A percentile compares a stretch with the other conserved stretches of the same genome.
phyloP scores from a whole-genome alignment of 148 eudicot genomes.

The Tetragonia tetragonoides region DNA sequence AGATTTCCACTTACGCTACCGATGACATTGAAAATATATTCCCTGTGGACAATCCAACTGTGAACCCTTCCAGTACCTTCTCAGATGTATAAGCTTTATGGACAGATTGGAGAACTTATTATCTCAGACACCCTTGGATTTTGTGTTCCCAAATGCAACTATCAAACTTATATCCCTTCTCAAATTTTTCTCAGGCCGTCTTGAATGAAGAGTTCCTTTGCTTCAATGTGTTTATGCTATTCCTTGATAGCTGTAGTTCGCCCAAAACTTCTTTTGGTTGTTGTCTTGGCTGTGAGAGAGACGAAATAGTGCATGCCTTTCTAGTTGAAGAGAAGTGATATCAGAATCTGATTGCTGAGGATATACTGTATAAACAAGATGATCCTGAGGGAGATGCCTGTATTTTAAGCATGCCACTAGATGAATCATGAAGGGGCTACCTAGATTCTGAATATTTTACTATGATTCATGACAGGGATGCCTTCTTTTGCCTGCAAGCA shows the following conservation, averaged over 20 bases:
- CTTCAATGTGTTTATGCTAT: not conserved
- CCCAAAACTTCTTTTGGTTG: too few relatives aligned
- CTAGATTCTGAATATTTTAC: not conserved
- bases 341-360: too few relatives aligned
- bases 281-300: too few relatives aligned
- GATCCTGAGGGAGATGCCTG: not conserved
- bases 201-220: not conserved
- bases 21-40: not conserved
- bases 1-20: not conserved
- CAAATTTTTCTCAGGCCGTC: not conserved
- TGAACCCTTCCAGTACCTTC: not conserved
- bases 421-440: not conserved
- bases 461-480: not conserved
- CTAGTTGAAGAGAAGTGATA: too few relatives aligned
- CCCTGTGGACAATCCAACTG: not conserved
- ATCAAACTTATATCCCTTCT: not conserved
- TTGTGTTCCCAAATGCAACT: not conserved
- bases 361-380: not conserved
- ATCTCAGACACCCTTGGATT: not conserved
- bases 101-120: not conserved
- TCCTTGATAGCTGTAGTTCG: too few relatives aligned
- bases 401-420: not conserved
- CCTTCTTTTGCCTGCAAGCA: not conserved
- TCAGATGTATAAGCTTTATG: not conserved
- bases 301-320: too few relatives aligned